Percentiles rank a stretch among this genome's conserved stretches.
Evolutionary conservation across 75 land plant genomes (phyloP).

Genomic region (Pinus taeda): DNA sequence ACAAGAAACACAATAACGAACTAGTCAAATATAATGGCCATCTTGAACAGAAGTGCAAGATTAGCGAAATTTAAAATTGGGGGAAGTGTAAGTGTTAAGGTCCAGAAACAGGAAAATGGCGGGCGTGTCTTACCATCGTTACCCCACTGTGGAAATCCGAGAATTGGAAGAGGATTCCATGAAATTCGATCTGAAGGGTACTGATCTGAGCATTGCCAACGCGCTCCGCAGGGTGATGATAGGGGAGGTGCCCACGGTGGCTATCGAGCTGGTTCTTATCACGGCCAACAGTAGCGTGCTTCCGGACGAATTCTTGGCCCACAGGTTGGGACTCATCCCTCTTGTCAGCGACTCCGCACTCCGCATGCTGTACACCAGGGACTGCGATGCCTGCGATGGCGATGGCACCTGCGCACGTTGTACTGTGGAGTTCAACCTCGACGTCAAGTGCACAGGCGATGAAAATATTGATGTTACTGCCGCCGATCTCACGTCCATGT

Average conservation of each 20-base stretch:
- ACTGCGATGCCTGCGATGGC: conserved; percentile 14
- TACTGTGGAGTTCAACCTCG: conserved; percentile 6
- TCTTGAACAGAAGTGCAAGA: no score
- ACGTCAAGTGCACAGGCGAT: conserved; percentile 7
- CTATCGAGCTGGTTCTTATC: conserved; percentile 12
- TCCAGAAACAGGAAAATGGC: no score
- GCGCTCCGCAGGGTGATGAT: conserved; percentile 19
- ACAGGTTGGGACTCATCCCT: conserved; percentile 13
- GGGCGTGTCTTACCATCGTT: conserved; percentile 10
- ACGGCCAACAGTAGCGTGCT: neutral
- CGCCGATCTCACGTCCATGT: neutral
- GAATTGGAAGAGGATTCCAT: conserved; percentile 8
- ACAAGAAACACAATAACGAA: no score
- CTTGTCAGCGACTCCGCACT: conserved; percentile 9
- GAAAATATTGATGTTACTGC: conserved; percentile 9
- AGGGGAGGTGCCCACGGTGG: conserved; percentile 12
- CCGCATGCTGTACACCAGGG: conserved; percentile 8
- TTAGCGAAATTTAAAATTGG: no score
- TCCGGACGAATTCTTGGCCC: conserved; percentile 9
- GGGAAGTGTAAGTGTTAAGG: no score
- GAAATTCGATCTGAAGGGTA: conserved; percentile 10
- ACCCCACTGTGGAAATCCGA: conserved; percentile 4
- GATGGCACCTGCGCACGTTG: neutral
- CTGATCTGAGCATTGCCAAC: conserved; percentile 13
- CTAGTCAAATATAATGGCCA: no score